Evolutionary conservation across 1,139 yeast genomes (phyloP), one percentile per base, ranked within the genome.

Genomic region (Yamadazyma jaroonii): DNA sequence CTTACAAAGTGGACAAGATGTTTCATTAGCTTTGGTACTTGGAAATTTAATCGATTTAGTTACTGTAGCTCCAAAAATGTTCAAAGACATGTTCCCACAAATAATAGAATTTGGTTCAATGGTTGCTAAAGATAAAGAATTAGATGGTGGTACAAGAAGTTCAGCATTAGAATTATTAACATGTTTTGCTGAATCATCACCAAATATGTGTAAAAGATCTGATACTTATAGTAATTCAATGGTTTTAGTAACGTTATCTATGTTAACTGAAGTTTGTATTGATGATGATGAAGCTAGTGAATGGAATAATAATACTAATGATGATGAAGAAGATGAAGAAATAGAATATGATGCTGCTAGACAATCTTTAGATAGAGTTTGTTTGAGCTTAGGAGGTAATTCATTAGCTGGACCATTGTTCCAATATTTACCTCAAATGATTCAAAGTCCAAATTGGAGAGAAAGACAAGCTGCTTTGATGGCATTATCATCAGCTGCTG

Each of bases 401-500:
- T 72, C 84, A 8, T 72, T 92, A 46, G 94, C 95, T 11, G 83
- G 82, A 15, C 95, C 96, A 15, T 68, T 92, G 41, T 92, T 92
- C 64, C 88, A 84, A 54, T 85, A 80, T 61, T 70, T 92, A 45
- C 96, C 97, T 10, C 78, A 77, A 39, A 84, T 92, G 96, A 64
- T 86, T 25, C 70, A 70, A 40, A 83, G 95, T 2, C 55, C 66
- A 28, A 77, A 79, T 45, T 92, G 98, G 98, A 82, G 95, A 59
- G 95, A 89, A 60, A 83, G 97, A 45, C 96, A 89, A 60, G 98
- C 96, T 11, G 96, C 97, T 2, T 69, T 92, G 41, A 92, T 92
- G 97, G 97, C 97, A 0, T 68, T 92, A 32, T 88, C 97, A 1
- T 84, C 96, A 8, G 96, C 96, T 21, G 97, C 97, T 28, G 98